Conservation (phyloP, 371 early-diverging fungal genomes). For the Choanephora cucurbitarum region DNA sequence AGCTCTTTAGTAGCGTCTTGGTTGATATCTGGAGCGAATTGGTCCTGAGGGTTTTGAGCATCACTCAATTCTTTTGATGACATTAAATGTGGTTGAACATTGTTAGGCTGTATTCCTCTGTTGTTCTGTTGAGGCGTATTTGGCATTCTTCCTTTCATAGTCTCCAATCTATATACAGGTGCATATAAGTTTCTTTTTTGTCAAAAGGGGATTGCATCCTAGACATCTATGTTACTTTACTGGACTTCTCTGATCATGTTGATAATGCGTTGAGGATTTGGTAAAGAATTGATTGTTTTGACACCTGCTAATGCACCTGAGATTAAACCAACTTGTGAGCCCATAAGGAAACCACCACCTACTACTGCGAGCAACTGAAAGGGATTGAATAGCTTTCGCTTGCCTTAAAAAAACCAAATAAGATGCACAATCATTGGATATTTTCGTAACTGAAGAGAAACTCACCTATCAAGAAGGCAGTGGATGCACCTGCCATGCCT, state of each 20-base stretch:
- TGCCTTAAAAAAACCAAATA: conserved; percentile 26
- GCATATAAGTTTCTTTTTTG: too few relatives aligned
- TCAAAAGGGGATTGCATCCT: background rate
- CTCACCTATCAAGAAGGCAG: conserved; percentile 35
- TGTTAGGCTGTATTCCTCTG: background rate
- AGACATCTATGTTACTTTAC: conserved; percentile 27
- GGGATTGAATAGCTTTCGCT: conserved; percentile 36
- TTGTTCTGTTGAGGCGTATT: background rate
- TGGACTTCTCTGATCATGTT: conserved; percentile 43
- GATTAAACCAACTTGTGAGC: conserved; percentile 51
- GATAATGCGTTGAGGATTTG: conserved; percentile 43
- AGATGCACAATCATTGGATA: too few relatives aligned
- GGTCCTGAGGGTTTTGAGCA: conserved; percentile 10
- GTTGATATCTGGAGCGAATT: conserved; percentile 16
- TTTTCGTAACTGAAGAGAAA: too few relatives aligned
- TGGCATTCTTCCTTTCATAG: conserved; percentile 15
- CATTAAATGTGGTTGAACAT: conserved; percentile 10
- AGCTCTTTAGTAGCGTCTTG: conserved; percentile 2
- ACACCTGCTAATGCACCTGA: conserved; percentile 46
- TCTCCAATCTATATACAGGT: conserved; percentile 19
- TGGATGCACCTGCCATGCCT: conserved; percentile 36
- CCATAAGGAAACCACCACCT: conserved; percentile 48
- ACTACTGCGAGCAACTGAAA: conserved; percentile 33
- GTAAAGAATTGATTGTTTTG: conserved; percentile 41
- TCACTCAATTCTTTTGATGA: conserved; percentile 10